A percentile compares a stretch with the other conserved stretches of the same genome.
Conservation (phyloP, 768 basidiomycete species). For the Lanmaoa pseudosensibilis region DNA sequence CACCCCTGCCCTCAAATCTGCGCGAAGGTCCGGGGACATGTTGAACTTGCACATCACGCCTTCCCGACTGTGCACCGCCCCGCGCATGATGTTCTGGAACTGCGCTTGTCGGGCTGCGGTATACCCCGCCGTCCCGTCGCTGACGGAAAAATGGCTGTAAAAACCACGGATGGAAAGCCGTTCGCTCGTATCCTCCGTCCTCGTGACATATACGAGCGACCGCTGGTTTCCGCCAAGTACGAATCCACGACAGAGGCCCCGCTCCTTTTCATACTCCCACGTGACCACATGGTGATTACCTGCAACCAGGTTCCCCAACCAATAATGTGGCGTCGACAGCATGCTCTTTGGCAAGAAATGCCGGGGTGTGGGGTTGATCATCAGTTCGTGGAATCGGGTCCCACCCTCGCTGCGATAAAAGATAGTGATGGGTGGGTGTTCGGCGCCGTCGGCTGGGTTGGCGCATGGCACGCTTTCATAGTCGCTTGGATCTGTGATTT, state of each 20-base stretch:
- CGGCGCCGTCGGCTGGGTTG: constrained; percentile 19
- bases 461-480: constrained; percentile 18
- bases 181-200: constrained; percentile 26
- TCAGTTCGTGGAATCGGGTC: constrained; percentile 29
- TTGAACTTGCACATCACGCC: constrained; percentile 29
- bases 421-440: constrained; percentile 34
- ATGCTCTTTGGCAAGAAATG: constrained; percentile 24
- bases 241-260: constrained; percentile 27
- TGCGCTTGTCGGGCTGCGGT: constrained; percentile 16
- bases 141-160: constrained; percentile 39
- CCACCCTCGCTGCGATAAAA: constrained; percentile 35
- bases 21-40: constrained; percentile 16
- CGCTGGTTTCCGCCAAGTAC: constrained; percentile 35
- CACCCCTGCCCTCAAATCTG: constrained; percentile 34
- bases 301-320: constrained; percentile 26
- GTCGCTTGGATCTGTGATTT: constrained; percentile 33
- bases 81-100: constrained; percentile 26
- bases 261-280: constrained; percentile 26
- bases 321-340: constrained; percentile 29
- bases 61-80: constrained; percentile 13
- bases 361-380: constrained; percentile 29
- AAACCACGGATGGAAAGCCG: constrained; percentile 30
- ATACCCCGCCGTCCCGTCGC: constrained; percentile 31
- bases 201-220: constrained; percentile 32
- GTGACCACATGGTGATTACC: constrained; percentile 29